Evolutionary conservation across 2,329 filamentous ascomycete genomes (phyloP).

Genomic region (Elsinoe arachidis): DNA sequence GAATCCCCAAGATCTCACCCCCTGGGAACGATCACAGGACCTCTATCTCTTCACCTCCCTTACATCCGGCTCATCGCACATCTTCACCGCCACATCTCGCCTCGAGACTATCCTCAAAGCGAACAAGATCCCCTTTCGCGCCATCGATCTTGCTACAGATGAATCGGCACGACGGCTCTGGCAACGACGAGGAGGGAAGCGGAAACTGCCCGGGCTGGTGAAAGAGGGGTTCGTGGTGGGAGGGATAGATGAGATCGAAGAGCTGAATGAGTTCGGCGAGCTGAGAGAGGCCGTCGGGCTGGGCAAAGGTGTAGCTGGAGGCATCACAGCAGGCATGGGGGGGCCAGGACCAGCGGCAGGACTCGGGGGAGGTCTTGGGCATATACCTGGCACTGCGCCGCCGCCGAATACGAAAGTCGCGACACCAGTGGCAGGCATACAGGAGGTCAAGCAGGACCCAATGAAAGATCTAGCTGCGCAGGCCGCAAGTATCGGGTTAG

Average conservation of each 20-base stretch:
- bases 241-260: conserved; percentile 86
- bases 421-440: conserved; percentile 28
- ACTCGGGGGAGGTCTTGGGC: conserved; percentile 20
- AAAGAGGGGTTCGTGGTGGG: conserved; percentile 80
- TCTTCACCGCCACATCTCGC: conserved; percentile 89
- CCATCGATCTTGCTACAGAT: conserved; percentile 83
- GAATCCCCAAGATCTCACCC: conserved; percentile 29
- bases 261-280: conserved; percentile 99
- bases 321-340: conserved; percentile 36
- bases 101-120: conserved; percentile 94
- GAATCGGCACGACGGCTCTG: conserved; percentile 82
- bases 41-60: conserved; percentile 96
- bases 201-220: conserved; percentile 81
- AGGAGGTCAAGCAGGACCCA: conserved; percentile 18
- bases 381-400: conserved; percentile 17
- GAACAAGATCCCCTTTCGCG: conserved; percentile 89
- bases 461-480: conserved; percentile 25
- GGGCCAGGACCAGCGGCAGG: conserved; percentile 19
- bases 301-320: conserved; percentile 35
- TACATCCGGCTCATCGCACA: conserved; percentile 89
- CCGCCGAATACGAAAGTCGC: conserved; percentile 18
- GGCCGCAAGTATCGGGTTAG: conserved; percentile 19
- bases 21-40: conserved; percentile 38
- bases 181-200: conserved; percentile 73
- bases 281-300: conserved; percentile 70